phyloP scores from a whole-genome alignment of 164 flowering plant species.

The Umbilicus rupestris region DNA sequence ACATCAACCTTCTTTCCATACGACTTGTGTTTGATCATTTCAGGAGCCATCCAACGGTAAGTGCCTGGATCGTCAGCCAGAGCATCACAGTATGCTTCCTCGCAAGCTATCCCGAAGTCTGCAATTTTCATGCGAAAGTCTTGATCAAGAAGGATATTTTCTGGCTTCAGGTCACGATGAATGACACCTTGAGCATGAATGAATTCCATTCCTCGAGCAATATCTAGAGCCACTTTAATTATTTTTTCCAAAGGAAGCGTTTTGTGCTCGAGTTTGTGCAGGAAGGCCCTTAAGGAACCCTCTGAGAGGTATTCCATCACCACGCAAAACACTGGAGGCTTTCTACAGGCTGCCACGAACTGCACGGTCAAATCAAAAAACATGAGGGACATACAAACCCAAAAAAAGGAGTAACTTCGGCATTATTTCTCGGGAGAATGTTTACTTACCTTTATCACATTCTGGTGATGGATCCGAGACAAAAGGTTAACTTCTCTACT shows the following conservation, averaged over 20 bases:
- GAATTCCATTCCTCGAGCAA: conserved; percentile 88
- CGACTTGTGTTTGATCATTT: conserved; percentile 13
- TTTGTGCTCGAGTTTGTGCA: conserved; percentile 61
- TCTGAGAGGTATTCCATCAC: conserved; percentile 72
- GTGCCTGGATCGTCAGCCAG: conserved; percentile 13
- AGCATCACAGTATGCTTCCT: conserved; percentile 11
- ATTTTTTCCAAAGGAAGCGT: conserved; percentile 47
- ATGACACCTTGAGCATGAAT: conserved; percentile 83
- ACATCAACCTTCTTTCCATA: conserved; percentile 14
- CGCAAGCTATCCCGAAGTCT: conserved; percentile 14
- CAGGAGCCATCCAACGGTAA: conserved; percentile 16
- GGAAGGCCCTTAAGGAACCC: conserved; percentile 76
- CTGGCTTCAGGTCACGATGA: conserved; percentile 68
- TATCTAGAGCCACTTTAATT: conserved; percentile 57
- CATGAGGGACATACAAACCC: neutral
- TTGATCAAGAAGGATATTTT: conserved; percentile 13
- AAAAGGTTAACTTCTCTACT: conserved; percentile 58
- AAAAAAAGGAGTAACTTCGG: neutral
- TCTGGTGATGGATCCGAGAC: conserved; percentile 59
- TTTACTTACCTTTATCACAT: conserved; percentile 60
- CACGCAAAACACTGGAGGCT: conserved; percentile 68
- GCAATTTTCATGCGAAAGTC: conserved; percentile 12
- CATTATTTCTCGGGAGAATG: neutral
- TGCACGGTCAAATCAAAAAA: conserved; percentile 21
- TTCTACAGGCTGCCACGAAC: conserved; percentile 76